Base-by-base conservation (phyloP, 2,329 filamentous ascomycete genomes). In the Cladosporium sp. region DNA sequence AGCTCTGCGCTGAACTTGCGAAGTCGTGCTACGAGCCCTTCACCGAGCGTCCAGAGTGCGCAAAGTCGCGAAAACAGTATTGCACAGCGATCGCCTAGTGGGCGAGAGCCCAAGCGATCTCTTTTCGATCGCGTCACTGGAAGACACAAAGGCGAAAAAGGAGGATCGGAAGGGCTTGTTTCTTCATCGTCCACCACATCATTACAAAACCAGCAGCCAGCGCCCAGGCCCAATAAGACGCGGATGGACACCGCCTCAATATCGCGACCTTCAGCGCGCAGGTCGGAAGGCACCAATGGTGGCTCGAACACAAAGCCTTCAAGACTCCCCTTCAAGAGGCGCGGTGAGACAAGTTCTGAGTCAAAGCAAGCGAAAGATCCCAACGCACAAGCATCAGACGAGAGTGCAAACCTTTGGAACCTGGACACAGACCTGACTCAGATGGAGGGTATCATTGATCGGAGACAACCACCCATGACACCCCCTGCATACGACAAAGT, bases 371-470 rank as follows among this genome's bases (percentile, higher is more conserved):
- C 73, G 58, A 80, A 82, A 55, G 81, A 82, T 55, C 70, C 70
- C 15, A 74, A 73, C 59, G 66, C 64, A 25, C 60, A 62, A 42
- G 66, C 66, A 25, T 59, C 67, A 28, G 65, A 69, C 8, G 66
- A 66, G 20, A 63, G 60, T 22, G 64, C 68, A 47, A 83, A 82
- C 12, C 74, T 91, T 47, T 96, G 88, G 75, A 84, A 84, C 67
- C 83, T 97, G 25, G 93, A 97, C 72, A 95, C 90, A 1, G 89
- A 97, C 70, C 82, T 97, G 50, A 85, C 86, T 59, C 85, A 96
- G 66, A 94, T 99, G 90, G 88, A 92, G 67, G 94, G 91, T 20
- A 97, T 97, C 63, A 77, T 97, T 60, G 86, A 87, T 54, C 67
- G 70, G 8, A 71, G 73, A 52, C 84, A 86, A 63, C 82, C 82